A percentile compares a stretch with the other conserved stretches of the same genome.
phyloP scores from a whole-genome alignment of 148 eudicot genomes.

The Pouteria glomerata region DNA sequence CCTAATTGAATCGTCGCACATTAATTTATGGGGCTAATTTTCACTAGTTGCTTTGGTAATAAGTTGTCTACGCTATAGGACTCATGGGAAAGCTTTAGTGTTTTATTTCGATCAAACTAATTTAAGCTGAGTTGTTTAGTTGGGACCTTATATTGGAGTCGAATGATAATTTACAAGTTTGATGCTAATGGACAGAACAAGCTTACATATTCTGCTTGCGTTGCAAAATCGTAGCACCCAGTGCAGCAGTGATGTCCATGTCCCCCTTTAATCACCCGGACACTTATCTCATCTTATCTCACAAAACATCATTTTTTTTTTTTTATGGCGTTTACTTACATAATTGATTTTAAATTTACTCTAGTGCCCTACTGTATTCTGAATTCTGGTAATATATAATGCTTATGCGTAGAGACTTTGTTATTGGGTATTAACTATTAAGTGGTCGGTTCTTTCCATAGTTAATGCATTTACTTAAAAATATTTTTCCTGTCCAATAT shows the following conservation, averaged over 20 bases:
- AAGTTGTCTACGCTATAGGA: too few relatives aligned
- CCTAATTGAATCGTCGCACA: neutral
- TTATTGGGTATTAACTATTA: too few relatives aligned
- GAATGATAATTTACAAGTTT: too few relatives aligned
- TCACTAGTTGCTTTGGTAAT: neutral
- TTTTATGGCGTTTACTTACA: neutral
- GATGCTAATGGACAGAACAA: neutral
- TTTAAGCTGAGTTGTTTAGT: too few relatives aligned
- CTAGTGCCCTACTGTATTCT: too few relatives aligned
- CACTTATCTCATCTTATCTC: neutral
- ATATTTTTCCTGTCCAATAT: neutral
- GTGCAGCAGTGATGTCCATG: neutral
- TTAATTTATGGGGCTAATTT: neutral
- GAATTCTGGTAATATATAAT: too few relatives aligned
- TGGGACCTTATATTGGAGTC: too few relatives aligned
- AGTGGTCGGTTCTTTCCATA: too few relatives aligned
- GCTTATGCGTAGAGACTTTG: too few relatives aligned
- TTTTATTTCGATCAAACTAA: too few relatives aligned
- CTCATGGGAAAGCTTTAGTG: too few relatives aligned
- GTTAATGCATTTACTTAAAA: neutral
- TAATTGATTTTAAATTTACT: too few relatives aligned
- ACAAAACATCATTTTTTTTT: neutral
- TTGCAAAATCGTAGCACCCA: neutral
- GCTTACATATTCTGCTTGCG: neutral
- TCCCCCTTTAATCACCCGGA: neutral